Conservation (phyloP, 495 filamentous ascomycete genomes). For the Jackrogersella minutella region DNA sequence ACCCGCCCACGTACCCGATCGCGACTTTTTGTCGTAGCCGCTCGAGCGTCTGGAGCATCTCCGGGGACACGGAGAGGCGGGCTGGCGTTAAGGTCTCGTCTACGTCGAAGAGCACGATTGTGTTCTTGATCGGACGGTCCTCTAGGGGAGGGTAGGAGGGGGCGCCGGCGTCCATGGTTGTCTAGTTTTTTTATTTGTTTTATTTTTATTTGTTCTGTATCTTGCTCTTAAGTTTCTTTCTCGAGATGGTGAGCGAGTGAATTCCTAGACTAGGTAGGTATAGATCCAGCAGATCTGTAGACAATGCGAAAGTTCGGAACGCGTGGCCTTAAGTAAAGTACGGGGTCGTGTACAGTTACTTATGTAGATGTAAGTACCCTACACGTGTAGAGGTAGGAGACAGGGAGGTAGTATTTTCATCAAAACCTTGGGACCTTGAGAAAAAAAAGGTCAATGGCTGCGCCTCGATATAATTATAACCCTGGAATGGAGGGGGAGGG, state of each 20-base stretch:
- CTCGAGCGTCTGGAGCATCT: slow-evolving; percentile 84
- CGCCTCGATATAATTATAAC: slow-evolving; percentile 21
- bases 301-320: slow-evolving; percentile 4
- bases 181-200: no score
- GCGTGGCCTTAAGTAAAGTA: slow-evolving; percentile 15
- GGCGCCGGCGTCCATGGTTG: slow-evolving; percentile 41
- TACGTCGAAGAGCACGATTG: slow-evolving; percentile 92
- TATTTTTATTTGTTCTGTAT: slow-evolving; percentile 2
- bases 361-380: no score
- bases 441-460: slow-evolving; percentile 7
- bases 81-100: slow-evolving; percentile 86
- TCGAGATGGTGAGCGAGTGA: background rate
- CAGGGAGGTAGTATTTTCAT: slow-evolving; percentile 4
- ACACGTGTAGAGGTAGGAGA: no score
- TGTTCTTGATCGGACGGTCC: slow-evolving; percentile 84
- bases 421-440: no score
- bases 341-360: no score
- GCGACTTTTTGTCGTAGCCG: slow-evolving; percentile 85
- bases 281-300: no score
- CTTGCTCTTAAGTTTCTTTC: background rate
- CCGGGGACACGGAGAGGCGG: slow-evolving; percentile 70
- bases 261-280: background rate
- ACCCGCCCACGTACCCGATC: slow-evolving; percentile 90
- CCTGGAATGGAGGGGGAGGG: slow-evolving; percentile 34
- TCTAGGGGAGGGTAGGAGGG: slow-evolving; percentile 74